Percentiles rank a stretch among this genome's conserved stretches.
Conservation (phyloP, 208 protist species). For the Acanthamoeba triangularis region DNA sequence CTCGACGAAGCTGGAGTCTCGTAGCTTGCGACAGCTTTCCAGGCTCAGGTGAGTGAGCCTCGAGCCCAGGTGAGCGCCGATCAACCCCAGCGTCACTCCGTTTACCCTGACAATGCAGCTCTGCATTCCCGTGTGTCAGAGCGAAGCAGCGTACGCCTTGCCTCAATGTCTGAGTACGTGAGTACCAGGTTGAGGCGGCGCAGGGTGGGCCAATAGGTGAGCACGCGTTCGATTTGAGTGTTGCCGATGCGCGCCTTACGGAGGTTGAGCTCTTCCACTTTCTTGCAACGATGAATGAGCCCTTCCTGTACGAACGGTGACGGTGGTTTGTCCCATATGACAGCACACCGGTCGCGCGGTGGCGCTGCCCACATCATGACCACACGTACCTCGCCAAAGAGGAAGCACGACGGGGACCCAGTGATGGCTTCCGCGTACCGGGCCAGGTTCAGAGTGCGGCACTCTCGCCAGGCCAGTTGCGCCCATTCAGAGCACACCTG, state of each 20-base stretch:
- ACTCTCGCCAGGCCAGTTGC: neutral
- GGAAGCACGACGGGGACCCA: neutral
- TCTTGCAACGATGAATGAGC: neutral
- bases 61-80: neutral
- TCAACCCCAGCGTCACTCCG: neutral
- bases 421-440: neutral
- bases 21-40: constrained; percentile 19
- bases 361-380: too few relatives aligned
- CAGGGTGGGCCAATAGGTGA: neutral
- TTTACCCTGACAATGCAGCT: neutral
- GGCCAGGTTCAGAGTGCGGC: neutral
- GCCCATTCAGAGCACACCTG: neutral
- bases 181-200: neutral
- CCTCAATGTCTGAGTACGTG: too few relatives aligned
- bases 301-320: neutral
- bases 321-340: neutral
- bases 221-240: neutral
- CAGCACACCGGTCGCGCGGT: too few relatives aligned
- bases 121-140: neutral
- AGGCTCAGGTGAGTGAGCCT: neutral
- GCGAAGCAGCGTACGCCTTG: too few relatives aligned
- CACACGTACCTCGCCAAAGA: neutral
- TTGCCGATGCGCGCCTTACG: constrained; percentile 27
- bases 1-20: neutral
- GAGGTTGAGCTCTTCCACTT: constrained; percentile 4